Conservation (phyloP, 495 filamentous ascomycete species). For the Pyrenula massariospora region DNA sequence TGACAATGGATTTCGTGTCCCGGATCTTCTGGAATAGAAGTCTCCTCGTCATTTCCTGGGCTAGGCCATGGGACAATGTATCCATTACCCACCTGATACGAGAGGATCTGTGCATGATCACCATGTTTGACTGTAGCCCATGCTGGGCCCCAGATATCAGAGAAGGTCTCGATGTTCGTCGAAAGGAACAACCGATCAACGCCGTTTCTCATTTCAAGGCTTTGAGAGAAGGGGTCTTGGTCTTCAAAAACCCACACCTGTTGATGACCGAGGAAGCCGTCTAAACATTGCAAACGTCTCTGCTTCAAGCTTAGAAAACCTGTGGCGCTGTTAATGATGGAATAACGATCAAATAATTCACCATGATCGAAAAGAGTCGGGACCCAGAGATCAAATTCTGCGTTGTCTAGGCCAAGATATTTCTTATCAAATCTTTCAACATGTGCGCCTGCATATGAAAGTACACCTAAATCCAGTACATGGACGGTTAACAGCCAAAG, state of each 20-base stretch:
- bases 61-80: not conserved
- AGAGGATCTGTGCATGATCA: not conserved
- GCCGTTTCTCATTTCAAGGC: too few relatives aligned
- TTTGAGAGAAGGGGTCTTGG: not conserved
- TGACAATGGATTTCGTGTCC: constrained; percentile 3
- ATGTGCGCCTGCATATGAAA: constrained; percentile 5
- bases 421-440: not conserved
- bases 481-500: not conserved
- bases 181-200: not conserved
- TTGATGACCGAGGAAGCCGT: not conserved
- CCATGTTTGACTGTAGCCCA: not conserved
- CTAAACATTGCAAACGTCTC: not conserved
- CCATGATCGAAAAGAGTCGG: not conserved
- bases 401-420: not conserved
- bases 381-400: not conserved
- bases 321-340: not conserved
- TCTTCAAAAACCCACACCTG: not conserved
- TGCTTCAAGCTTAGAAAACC: not conserved
- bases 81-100: not conserved
- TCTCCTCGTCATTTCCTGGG: not conserved
- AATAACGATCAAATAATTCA: not conserved
- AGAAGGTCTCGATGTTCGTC: not conserved
- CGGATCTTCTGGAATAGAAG: constrained; percentile 1
- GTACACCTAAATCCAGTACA: not conserved
- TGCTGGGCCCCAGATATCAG: not conserved